Evolutionary conservation across 257 asterid genomes (phyloP), one percentile per base, ranked within the genome.

Genomic region (Oldenlandia corymbosa): DNA sequence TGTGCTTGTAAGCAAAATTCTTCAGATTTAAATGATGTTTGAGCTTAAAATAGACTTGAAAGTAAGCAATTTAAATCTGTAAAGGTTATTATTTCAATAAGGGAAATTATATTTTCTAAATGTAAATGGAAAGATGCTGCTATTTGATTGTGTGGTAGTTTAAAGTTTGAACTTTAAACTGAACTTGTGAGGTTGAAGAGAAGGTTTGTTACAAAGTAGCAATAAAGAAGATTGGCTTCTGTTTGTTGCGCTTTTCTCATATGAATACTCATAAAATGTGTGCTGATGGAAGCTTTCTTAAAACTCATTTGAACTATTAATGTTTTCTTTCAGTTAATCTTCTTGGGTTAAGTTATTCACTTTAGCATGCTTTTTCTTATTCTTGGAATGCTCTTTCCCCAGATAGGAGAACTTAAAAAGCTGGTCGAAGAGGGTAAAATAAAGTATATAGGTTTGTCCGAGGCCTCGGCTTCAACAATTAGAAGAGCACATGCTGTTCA

Each of bases 401-500:
- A 88, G 95, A 79, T 85, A 77, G 87, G 87, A 65, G 95, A 88
- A 75, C 78, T 88, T 20, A 88, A 85, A 79, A 83, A 85, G 73
- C 82, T 85, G n/a, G 87, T 83, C 45, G 85, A 83, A 65, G 94
- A 88, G 75, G 94, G 96, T 75, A 88, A 85, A 69, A 73, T 85
- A 58, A 88, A 83, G 75, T 83, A 85, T 42, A 71, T 85, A 58
- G 96, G 94, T 45, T 76, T 88, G 32, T 88, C 95, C 0, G 95
- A 85, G 82, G 89, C 94, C 27, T 79, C 83, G 55, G 86, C 87
- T 71, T 76, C 89, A 24, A 83, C 96, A 36, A 85, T 88, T 62
- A 78, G 80, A 76, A 84, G 95, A 78, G 92, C 95, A n/a, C 89
- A 87, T 39, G 84, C 83, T 13, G 77, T 87, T 58, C 95, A 87